phyloP scores from a whole-genome alignment of 2,329 filamentous ascomycete species.

The Fusarium albidum region DNA sequence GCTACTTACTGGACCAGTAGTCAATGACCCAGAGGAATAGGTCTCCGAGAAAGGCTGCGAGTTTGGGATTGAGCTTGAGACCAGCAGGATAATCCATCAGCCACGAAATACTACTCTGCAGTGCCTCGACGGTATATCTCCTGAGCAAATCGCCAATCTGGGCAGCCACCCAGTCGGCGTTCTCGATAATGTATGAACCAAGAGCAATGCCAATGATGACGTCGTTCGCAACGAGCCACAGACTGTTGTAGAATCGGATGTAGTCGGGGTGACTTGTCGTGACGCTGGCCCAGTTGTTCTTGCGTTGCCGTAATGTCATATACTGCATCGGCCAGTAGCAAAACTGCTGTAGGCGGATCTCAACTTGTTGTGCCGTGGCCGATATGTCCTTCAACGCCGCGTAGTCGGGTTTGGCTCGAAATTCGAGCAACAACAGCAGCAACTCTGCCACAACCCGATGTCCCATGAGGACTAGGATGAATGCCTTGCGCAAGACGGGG shows the following conservation, averaged over 20 bases:
- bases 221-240: slow-evolving; percentile 98
- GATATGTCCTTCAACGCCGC: slow-evolving; percentile 94
- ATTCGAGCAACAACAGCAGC: slow-evolving; percentile 82
- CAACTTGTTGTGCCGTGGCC: slow-evolving; percentile 95
- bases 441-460: slow-evolving; percentile 85
- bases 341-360: slow-evolving; percentile 96
- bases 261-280: slow-evolving; percentile 97
- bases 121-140: slow-evolving; percentile 85
- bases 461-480: slow-evolving; percentile 80
- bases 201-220: slow-evolving; percentile 98
- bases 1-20: slow-evolving; percentile 83
- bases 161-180: slow-evolving; percentile 82
- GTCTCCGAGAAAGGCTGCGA: slow-evolving; percentile 93
- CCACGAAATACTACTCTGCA: slow-evolving; percentile 92
- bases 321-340: slow-evolving; percentile 99
- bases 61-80: slow-evolving; percentile 91
- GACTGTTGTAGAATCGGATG: slow-evolving; percentile 97
- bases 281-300: slow-evolving; percentile 93
- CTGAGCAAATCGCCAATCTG: slow-evolving; percentile 80
- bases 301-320: slow-evolving; percentile 85
- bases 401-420: slow-evolving; percentile 78
- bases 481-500: slow-evolving; percentile 75
- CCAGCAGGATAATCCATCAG: slow-evolving; percentile 96
- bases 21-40: slow-evolving; percentile 98
- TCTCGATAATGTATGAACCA: slow-evolving; percentile 97